A percentile compares a stretch with the other conserved stretches of the same genome.
phyloP scores from a whole-genome alignment of 2,329 filamentous ascomycete species.

The Plectosphaerella sp. region DNA sequence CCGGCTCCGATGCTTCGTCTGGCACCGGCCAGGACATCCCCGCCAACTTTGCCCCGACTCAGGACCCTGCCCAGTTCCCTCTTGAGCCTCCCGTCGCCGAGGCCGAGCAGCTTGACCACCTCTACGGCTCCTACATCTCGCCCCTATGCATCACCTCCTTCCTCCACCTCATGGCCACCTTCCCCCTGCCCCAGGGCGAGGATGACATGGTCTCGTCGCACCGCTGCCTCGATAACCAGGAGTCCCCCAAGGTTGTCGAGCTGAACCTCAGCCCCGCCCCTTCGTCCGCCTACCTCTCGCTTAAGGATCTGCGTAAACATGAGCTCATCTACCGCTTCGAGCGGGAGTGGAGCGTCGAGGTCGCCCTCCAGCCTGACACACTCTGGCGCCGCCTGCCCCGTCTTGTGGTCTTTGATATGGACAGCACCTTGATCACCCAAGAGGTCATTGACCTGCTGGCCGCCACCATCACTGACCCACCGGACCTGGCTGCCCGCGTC shows the following conservation, averaged over 20 bases:
- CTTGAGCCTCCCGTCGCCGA: conserved; percentile 54
- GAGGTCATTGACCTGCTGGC: conserved; percentile 97
- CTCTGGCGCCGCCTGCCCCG: conserved; percentile 77
- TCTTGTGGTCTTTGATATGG: conserved; percentile 96
- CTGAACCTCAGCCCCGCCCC: conserved; percentile 58
- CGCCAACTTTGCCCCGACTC: conserved; percentile 55
- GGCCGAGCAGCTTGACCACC: conserved; percentile 56
- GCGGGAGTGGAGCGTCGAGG: conserved; percentile 83
- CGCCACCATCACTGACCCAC: conserved; percentile 62
- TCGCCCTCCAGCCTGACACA: conserved; percentile 69
- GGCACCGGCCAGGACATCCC: conserved; percentile 38
- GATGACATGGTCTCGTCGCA: conserved; percentile 56
- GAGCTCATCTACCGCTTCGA: conserved; percentile 81
- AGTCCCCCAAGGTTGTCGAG: conserved; percentile 61
- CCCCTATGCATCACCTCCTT: conserved; percentile 63
- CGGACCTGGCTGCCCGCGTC: conserved; percentile 75
- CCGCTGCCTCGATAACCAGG: conserved; percentile 57
- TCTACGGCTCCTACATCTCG: conserved; percentile 63
- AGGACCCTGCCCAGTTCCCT: conserved; percentile 53
- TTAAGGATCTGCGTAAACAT: conserved; percentile 71
- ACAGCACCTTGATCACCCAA: conserved; percentile 93
- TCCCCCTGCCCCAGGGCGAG: conserved; percentile 49
- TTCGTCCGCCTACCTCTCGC: conserved; percentile 56
- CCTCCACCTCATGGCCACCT: conserved; percentile 60
- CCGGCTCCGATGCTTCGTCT: conserved; percentile 21